phyloP scores from a whole-genome alignment of 768 basidiomycete genomes.

The Pisolithus marmoratus region DNA sequence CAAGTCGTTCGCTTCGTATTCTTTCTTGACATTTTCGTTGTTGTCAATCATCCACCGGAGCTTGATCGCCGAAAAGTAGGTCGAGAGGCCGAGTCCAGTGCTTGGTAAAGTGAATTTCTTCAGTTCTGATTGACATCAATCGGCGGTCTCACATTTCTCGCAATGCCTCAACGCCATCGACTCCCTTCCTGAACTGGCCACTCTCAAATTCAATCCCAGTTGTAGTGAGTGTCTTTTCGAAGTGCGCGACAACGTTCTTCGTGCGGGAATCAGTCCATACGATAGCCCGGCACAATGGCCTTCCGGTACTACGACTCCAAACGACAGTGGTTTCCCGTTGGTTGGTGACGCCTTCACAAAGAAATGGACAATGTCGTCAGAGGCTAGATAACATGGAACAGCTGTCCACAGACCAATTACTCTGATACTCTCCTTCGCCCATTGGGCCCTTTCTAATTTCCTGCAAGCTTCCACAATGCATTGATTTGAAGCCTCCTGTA shows the following conservation, averaged over 20 bases:
- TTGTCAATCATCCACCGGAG: conserved; percentile 96
- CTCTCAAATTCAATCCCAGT: conserved; percentile 67
- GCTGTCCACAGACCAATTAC: conserved; percentile 67
- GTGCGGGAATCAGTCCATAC: conserved; percentile 98
- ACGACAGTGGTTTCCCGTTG: conserved; percentile 94
- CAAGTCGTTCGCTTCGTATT: conserved; percentile 76
- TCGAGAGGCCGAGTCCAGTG: conserved; percentile 91
- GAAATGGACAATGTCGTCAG: not conserved
- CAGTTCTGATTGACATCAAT: not conserved
- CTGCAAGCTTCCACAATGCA: conserved; percentile 73
- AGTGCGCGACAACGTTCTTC: conserved; percentile 77
- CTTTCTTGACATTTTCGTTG: conserved; percentile 63
- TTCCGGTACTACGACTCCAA: conserved; percentile 89
- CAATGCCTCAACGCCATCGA: conserved; percentile 60
- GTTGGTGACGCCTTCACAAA: conserved; percentile 77
- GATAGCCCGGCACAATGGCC: conserved; percentile 82
- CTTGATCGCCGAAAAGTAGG: conserved; percentile 97
- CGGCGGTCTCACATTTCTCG: conserved; percentile 52
- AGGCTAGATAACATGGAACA: conserved; percentile 1
- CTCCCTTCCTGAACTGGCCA: conserved; percentile 65
- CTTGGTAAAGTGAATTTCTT: conserved; percentile 31
- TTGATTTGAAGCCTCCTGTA: conserved; percentile 63
- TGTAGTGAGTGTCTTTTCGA: conserved; percentile 62
- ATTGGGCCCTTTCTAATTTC: conserved; percentile 69
- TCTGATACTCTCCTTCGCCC: conserved; percentile 77